Evolutionary conservation across 2,329 filamentous ascomycete genomes (phyloP).

Genomic region (Sordariomycetes sp.): DNA sequence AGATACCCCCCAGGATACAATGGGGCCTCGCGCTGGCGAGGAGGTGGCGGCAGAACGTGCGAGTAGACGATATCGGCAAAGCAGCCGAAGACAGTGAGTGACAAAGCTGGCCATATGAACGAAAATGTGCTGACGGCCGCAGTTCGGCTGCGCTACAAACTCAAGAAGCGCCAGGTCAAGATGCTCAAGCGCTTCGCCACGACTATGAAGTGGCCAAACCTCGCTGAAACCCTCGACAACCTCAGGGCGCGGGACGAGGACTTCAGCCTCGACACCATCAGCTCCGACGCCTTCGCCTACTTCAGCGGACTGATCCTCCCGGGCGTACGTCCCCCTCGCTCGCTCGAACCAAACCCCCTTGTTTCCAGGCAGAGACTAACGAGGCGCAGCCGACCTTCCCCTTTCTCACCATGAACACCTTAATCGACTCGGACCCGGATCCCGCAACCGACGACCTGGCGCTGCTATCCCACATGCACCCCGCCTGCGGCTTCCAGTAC

Average conservation of each 20-base stretch:
- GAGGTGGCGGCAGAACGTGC: conserved; percentile 63
- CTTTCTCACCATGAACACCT: conserved; percentile 69
- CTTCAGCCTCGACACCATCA: conserved; percentile 47
- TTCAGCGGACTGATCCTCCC: conserved; percentile 67
- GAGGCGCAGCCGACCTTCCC: conserved; percentile 46
- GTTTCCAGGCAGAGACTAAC: conserved; percentile 1
- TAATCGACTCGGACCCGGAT: conserved; percentile 67
- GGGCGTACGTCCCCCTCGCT: conserved; percentile 38
- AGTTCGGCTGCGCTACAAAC: conserved; percentile 54
- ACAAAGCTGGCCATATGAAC: background rate
- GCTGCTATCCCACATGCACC: conserved; percentile 58
- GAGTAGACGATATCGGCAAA: conserved; percentile 50
- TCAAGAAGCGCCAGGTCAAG: conserved; percentile 59
- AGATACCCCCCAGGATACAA: conserved; percentile 61
- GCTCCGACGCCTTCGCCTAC: conserved; percentile 68
- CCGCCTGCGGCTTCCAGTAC: conserved; percentile 67
- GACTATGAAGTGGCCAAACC: conserved; percentile 71
- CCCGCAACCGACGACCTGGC: conserved; percentile 55
- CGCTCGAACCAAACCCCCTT: background rate
- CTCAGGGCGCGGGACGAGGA: conserved; percentile 52
- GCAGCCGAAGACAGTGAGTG: conserved; percentile 39
- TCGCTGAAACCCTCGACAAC: conserved; percentile 52
- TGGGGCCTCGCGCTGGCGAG: conserved; percentile 68
- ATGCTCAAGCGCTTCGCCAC: conserved; percentile 60
- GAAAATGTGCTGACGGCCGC: conserved; percentile 1